Percentiles rank a stretch among this genome's conserved stretches.
These are phyloP conservation scores for Isatis tinctoria DNA, from an alignment of 345 rosid species.

Conservation along the genomic window DNA sequence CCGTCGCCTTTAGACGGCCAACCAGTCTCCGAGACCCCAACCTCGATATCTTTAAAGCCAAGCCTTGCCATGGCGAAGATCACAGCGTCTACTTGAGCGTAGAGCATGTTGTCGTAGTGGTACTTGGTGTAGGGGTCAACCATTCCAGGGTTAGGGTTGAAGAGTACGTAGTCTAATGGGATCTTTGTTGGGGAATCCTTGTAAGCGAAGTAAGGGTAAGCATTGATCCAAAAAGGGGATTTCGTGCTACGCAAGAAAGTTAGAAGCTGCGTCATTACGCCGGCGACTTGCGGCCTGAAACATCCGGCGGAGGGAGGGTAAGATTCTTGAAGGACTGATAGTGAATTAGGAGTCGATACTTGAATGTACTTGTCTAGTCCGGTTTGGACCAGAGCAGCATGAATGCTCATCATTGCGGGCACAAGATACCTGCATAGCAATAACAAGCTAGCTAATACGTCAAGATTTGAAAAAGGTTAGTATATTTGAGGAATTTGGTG, in stretches of 20 bases:
- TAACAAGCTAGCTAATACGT: neutral
- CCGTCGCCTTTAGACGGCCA: conserved; percentile 96
- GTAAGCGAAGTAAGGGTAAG: conserved; percentile 95
- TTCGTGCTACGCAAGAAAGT: conserved; percentile 51
- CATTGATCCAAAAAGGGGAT: conserved; percentile 90
- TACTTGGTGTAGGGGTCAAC: conserved; percentile 67
- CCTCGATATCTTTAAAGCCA: conserved; percentile 69
- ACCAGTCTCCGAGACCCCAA: conserved; percentile 83
- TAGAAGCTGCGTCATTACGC: conserved; percentile 57
- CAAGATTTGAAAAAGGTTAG: neutral
- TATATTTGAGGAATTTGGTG: conserved; percentile 1
- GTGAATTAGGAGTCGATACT: conserved; percentile 71
- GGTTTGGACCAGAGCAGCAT: conserved; percentile 60
- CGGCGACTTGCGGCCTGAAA: conserved; percentile 54
- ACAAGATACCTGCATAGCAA: conserved; percentile 41
- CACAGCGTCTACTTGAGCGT: conserved; percentile 90
- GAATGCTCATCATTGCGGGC: conserved; percentile 76
- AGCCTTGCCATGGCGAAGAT: conserved; percentile 63
- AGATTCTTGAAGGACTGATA: conserved; percentile 67
- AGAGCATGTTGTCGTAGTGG: conserved; percentile 87
- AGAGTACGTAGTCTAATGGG: conserved; percentile 74
- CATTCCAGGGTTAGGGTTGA: conserved; percentile 85
- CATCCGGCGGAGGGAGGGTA: conserved; percentile 88
- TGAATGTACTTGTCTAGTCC: conserved; percentile 66
- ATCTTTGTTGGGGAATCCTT: conserved; percentile 57